These are phyloP conservation scores for Avena eriantha DNA, from an alignment of 176 grass and related monocot genomes.

Conservation along the genomic window DNA sequence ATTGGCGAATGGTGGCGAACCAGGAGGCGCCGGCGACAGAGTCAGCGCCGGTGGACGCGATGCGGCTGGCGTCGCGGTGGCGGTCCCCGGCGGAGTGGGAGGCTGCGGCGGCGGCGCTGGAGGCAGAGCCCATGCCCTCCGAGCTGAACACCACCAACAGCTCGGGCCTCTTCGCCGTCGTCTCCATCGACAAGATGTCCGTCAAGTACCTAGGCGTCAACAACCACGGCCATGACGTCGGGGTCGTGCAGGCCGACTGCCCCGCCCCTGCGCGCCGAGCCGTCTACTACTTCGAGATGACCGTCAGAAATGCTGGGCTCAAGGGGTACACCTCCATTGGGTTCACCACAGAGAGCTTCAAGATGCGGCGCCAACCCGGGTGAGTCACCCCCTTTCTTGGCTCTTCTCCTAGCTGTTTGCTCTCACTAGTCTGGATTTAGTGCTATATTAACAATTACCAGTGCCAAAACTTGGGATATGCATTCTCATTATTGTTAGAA, in stretches of 20 bases:
- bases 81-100: conserved; percentile 69
- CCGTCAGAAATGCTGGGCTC: conserved; percentile 67
- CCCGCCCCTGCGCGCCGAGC: conserved; percentile 70
- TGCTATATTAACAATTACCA: background rate
- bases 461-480: conserved; percentile 4
- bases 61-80: conserved; percentile 74
- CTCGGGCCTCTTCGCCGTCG: conserved; percentile 88
- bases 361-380: conserved; percentile 91
- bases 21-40: conserved; percentile 39
- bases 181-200: conserved; percentile 88
- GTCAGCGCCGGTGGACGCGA: conserved; percentile 51
- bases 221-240: conserved; percentile 87
- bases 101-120: conserved; percentile 55
- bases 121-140: conserved; percentile 75
- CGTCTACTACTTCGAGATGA: conserved; percentile 95
- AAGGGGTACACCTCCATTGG: conserved; percentile 83
- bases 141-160: conserved; percentile 92
- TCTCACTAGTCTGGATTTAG: background rate
- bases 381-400: conserved; percentile 28
- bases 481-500: conserved; percentile 9
- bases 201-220: conserved; percentile 63
- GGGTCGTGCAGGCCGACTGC: conserved; percentile 83
- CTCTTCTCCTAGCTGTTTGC: conserved; percentile 15
- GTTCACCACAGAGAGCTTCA: conserved; percentile 80
- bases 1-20: conserved; percentile 58